phyloP scores from a whole-genome alignment of 2,329 filamentous ascomycete species.

The Bisporella sp. region DNA sequence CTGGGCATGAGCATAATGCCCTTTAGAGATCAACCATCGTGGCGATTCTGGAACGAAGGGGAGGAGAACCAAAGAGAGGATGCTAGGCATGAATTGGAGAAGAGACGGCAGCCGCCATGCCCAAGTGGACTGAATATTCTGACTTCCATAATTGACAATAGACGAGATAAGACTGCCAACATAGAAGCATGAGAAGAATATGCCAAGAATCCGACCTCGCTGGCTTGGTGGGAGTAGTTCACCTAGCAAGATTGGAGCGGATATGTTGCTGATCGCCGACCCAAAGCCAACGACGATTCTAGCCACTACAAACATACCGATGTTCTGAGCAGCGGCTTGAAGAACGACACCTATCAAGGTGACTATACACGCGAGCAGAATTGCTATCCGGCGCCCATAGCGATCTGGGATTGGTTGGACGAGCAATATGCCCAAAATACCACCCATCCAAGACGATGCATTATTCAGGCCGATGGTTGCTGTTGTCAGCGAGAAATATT shows the following conservation, averaged over 20 bases:
- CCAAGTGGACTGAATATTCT: constrained; percentile 22
- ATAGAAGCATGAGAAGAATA: too few species aligned
- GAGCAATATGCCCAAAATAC: constrained; percentile 52
- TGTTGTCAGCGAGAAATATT: constrained; percentile 48
- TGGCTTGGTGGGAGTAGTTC: too few species aligned
- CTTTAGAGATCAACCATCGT: constrained; percentile 25
- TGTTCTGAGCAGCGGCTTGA: constrained; percentile 18
- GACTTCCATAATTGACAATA: constrained; percentile 1
- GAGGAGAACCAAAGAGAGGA: constrained; percentile 13
- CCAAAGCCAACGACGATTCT: constrained; percentile 18
- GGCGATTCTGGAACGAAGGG: constrained; percentile 21
- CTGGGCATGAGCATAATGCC: constrained; percentile 18
- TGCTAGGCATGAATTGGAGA: constrained; percentile 23
- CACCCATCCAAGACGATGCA: constrained; percentile 47
- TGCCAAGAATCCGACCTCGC: too few species aligned
- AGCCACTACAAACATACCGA: constrained; percentile 19
- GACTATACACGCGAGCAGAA: constrained; percentile 18
- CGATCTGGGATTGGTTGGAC: constrained; percentile 32
- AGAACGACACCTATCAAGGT: constrained; percentile 20
- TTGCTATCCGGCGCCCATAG: constrained; percentile 27
- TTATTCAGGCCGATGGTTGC: constrained; percentile 48
- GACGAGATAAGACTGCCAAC: too few species aligned
- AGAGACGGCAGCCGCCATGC: constrained; percentile 29
- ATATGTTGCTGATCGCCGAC: constrained; percentile 22
- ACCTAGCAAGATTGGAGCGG: constrained; percentile 34